phyloP scores from a whole-genome alignment of 2,329 filamentous ascomycete genomes.

The Trichoderma oligosporum region DNA sequence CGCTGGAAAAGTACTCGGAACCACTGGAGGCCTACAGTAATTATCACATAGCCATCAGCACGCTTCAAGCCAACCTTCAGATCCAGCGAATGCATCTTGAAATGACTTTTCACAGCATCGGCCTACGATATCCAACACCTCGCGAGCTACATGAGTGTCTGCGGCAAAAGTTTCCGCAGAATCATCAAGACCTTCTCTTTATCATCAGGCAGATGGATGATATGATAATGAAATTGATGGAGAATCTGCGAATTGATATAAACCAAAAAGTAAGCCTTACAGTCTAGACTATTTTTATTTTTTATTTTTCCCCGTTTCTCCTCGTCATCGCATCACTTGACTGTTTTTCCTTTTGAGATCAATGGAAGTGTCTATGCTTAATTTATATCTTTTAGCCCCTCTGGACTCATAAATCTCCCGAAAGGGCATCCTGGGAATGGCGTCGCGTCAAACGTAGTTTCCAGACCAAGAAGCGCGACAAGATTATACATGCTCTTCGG shows the following conservation, averaged over 20 bases:
- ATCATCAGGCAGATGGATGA: conserved; percentile 11
- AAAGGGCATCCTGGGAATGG: conserved; percentile 14
- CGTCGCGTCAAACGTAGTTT: conserved; percentile 16
- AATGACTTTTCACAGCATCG: conserved; percentile 10
- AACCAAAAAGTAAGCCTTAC: neutral
- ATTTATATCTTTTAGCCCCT: neutral
- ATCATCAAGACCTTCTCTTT: conserved; percentile 5
- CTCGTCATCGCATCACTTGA: neutral
- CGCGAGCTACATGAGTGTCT: conserved; percentile 11
- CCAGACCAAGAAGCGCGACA: conserved; percentile 12
- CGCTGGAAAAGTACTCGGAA: conserved; percentile 15
- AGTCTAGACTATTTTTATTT: neutral
- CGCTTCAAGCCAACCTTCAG: conserved; percentile 14
- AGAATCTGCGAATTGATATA: conserved; percentile 5
- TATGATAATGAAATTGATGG: conserved; percentile 11
- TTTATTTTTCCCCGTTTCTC: neutral
- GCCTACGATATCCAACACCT: conserved; percentile 6
- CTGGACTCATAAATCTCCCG: conserved; percentile 6
- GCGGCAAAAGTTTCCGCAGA: conserved; percentile 1
- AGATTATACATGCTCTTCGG: conserved; percentile 8
- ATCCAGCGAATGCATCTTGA: conserved; percentile 17
- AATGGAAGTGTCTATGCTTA: neutral
- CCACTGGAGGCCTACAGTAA: conserved; percentile 10
- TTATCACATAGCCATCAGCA: conserved; percentile 11
- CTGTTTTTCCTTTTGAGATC: neutral